Conservation (phyloP, 345 rosid species). For the Citrus glauca region DNA sequence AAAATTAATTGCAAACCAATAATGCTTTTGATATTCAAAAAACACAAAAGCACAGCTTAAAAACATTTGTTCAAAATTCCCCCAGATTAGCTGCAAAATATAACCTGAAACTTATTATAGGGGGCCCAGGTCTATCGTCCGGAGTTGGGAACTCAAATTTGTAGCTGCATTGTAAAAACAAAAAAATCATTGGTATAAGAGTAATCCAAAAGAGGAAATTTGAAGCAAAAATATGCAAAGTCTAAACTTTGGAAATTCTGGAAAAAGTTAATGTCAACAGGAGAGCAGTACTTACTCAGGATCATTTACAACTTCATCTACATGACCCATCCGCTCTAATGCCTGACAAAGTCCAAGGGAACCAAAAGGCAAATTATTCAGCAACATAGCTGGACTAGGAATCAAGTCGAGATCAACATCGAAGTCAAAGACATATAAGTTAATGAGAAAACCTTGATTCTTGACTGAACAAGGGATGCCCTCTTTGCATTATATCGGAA, state of each 20-base stretch:
- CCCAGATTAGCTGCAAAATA: constrained; percentile 19
- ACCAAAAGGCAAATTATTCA: background rate
- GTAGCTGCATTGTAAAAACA: constrained; percentile 61
- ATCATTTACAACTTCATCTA: constrained; percentile 92
- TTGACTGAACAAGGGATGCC: constrained; percentile 98
- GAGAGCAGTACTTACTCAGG: constrained; percentile 73
- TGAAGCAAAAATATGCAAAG: constrained; percentile 5
- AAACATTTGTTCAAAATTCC: constrained; percentile 4
- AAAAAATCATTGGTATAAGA: constrained; percentile 4
- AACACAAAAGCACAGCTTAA: background rate
- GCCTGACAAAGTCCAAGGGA: constrained; percentile 50
- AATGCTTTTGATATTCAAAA: background rate
- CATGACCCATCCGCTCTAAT: constrained; percentile 82
- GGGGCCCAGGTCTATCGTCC: constrained; percentile 95
- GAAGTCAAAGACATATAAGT: constrained; percentile 6
- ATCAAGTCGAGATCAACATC: background rate
- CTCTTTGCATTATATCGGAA: constrained; percentile 98
- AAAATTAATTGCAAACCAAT: background rate
- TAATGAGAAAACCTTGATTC: constrained; percentile 71
- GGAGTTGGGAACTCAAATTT: constrained; percentile 99
- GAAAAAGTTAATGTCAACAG: constrained; percentile 3
- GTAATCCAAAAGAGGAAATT: constrained; percentile 4
- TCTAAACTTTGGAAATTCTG: background rate
- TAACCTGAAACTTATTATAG: constrained; percentile 98
- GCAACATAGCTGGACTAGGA: background rate